Conservation (phyloP, 176 grass and related monocot genomes). For the Puccinellia tenuiflora region DNA sequence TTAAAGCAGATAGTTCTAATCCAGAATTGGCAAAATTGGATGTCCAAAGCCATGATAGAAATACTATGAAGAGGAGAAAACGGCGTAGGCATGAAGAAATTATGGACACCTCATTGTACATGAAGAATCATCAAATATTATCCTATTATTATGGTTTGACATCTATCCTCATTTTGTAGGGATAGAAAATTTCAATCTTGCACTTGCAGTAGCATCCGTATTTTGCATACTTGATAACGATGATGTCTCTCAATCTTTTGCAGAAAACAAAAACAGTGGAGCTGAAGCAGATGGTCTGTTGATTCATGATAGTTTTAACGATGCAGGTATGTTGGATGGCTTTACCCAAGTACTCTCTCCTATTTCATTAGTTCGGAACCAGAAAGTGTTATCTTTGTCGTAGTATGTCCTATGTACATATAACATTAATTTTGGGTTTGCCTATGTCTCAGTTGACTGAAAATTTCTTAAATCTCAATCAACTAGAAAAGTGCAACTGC, state of each 20-base stretch:
- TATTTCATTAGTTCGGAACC: neutral
- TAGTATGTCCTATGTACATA: neutral
- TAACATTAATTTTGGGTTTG: too few species aligned
- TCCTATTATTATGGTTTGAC: conserved; percentile 72
- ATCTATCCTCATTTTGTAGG: conserved; percentile 7
- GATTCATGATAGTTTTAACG: conserved; percentile 38
- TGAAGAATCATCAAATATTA: conserved; percentile 37
- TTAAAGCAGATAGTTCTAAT: conserved; percentile 47
- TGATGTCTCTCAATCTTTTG: neutral
- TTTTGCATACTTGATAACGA: neutral
- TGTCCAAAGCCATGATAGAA: conserved; percentile 34
- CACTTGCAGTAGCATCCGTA: neutral
- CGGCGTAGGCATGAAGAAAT: conserved; percentile 54
- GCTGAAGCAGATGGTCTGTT: conserved; percentile 49
- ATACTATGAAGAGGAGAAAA: conserved; percentile 60
- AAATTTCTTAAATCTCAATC: too few species aligned
- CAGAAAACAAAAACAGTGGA: conserved; percentile 31
- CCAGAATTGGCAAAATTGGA: conserved; percentile 35
- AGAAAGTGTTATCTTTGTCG: neutral
- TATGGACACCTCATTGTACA: conserved; percentile 32
- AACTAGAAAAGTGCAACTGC: too few species aligned
- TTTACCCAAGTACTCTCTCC: neutral
- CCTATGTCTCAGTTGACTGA: too few species aligned
- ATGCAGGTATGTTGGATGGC: conserved; percentile 20
- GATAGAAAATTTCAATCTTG: neutral